phyloP scores from a whole-genome alignment of 1,139 yeast genomes.

The Nadsonia starkeyi-henricii region DNA sequence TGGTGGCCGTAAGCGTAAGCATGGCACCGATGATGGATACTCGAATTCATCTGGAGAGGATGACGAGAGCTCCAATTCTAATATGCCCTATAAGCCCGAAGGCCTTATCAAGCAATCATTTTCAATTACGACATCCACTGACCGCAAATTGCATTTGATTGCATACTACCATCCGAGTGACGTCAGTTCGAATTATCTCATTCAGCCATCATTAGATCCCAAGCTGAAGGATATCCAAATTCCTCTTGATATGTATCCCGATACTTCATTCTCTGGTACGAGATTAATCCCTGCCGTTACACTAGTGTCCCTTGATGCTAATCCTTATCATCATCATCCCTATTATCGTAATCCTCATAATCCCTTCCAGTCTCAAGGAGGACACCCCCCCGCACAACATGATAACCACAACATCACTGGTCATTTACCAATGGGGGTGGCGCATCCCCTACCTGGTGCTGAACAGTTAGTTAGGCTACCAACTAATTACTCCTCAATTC shows the following conservation, averaged over 20 bases:
- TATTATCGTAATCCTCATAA: not conserved
- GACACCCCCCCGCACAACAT: no score
- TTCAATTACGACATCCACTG: conserved; percentile 35
- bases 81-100: conserved; percentile 27
- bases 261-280: conserved; percentile 17
- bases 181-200: conserved; percentile 18
- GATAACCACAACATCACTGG: no score
- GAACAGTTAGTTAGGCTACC: no score
- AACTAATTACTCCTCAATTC: no score
- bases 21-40: not conserved
- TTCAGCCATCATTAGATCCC: conserved; percentile 31
- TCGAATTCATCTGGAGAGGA: conserved; percentile 5
- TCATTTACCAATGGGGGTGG: no score
- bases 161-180: conserved; percentile 32
- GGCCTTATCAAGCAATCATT: conserved; percentile 50
- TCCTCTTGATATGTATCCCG: conserved; percentile 28
- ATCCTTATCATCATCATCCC: not conserved
- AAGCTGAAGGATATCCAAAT: conserved; percentile 22
- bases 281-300: conserved; percentile 18
- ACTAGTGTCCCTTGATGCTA: conserved; percentile 11
- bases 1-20: not conserved
- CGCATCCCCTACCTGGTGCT: no score
- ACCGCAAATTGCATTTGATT: conserved; percentile 41
- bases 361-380: not conserved
- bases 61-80: conserved; percentile 14